A percentile compares a stretch with the other conserved stretches of the same genome.
These are phyloP conservation scores for Fraxinus albicans DNA, from an alignment of 305 asterid genomes.

Conservation along the genomic window DNA sequence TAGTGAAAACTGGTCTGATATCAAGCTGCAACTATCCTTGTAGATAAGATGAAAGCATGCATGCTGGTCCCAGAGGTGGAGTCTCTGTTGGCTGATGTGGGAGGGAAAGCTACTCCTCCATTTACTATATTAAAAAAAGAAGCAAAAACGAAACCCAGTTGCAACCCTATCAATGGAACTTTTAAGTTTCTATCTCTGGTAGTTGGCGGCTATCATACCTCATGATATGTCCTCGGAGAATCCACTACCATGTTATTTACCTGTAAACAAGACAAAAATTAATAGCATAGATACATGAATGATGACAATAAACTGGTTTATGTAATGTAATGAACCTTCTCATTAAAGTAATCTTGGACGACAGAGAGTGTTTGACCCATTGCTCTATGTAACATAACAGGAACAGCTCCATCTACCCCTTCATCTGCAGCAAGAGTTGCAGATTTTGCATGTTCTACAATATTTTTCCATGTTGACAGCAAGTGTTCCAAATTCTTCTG, in stretches of 20 bases:
- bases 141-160: background rate
- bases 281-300: conserved; percentile 22
- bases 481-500: conserved; percentile 87
- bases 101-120: conserved; percentile 1
- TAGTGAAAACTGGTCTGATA: background rate
- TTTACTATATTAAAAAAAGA: conserved; percentile 4
- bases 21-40: background rate
- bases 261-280: conserved; percentile 46
- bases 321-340: conserved; percentile 51
- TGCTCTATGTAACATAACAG: conserved; percentile 83
- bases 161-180: background rate
- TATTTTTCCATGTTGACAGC: conserved; percentile 81
- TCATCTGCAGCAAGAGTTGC: conserved; percentile 98
- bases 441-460: conserved; percentile 83
- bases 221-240: conserved; percentile 93
- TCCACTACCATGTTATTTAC: conserved; percentile 89
- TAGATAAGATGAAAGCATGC: background rate
- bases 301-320: background rate
- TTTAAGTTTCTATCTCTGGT: conserved; percentile 6
- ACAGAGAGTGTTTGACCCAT: conserved; percentile 94
- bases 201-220: conserved; percentile 55
- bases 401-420: conserved; percentile 94
- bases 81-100: background rate
- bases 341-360: conserved; percentile 92
- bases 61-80: background rate